Percentiles rank a stretch among this genome's conserved stretches.
phyloP scores from a whole-genome alignment of 192 early-diverging fungal genomes.

The Coemansia sp. region DNA sequence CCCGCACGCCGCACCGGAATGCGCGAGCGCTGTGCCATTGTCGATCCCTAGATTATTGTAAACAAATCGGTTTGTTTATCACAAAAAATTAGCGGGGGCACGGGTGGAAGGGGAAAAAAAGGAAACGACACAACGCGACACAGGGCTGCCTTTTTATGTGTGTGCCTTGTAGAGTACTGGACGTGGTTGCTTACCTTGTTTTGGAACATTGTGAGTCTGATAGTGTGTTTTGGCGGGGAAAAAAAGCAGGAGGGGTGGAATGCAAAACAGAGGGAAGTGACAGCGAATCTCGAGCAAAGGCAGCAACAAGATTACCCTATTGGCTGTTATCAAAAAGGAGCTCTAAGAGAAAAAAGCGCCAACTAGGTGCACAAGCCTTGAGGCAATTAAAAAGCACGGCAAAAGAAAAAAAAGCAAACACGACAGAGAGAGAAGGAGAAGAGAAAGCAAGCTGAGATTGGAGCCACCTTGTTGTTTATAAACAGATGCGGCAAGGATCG shows the following conservation, averaged over 20 bases:
- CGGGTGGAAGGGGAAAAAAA: neutral
- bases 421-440: conserved; percentile 1
- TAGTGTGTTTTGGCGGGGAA: neutral
- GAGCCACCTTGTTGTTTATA: neutral
- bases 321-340: neutral
- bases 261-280: neutral
- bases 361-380: no score
- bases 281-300: neutral
- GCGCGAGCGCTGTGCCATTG: conserved; percentile 34
- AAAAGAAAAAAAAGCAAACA: conserved; percentile 6
- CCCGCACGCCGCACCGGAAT: conserved; percentile 28
- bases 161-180: no score
- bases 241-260: neutral
- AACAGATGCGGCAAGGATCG: no score
- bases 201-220: conserved; percentile 29
- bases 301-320: neutral
- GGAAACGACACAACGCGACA: neutral
- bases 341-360: no score
- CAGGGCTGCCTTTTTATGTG: no score
- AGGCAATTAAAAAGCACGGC: no score
- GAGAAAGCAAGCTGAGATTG: neutral
- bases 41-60: conserved; percentile 17
- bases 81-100: neutral
- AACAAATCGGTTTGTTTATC: conserved; percentile 7
- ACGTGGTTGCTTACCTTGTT: conserved; percentile 26